Percentiles rank a stretch among this genome's conserved stretches.
Conservation (phyloP, 306 rosid species). For the Cicer chorassanicum region DNA sequence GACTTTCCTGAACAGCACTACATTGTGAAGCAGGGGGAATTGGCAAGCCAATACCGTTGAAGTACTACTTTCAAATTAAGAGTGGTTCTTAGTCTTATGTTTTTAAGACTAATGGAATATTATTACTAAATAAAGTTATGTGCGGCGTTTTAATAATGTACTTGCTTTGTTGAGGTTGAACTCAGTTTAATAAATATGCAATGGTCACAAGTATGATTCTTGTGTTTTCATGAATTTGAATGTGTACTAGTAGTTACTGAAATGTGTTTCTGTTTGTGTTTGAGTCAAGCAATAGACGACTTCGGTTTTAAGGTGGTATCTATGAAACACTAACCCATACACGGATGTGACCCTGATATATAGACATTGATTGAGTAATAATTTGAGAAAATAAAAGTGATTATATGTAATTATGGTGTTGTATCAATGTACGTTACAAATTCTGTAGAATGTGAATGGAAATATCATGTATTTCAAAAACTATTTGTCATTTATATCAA, state of each 20-base stretch:
- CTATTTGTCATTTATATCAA: neutral
- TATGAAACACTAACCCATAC: too few species aligned
- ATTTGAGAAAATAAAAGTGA: too few species aligned
- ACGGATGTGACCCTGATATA: too few species aligned
- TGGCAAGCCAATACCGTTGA: conserved; percentile 88
- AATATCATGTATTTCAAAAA: too few species aligned
- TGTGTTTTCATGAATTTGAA: conserved; percentile 19
- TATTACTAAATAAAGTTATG: conserved; percentile 28
- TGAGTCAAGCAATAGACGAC: neutral
- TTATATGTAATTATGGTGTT: too few species aligned
- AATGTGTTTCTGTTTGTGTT: neutral
- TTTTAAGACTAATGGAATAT: conserved; percentile 26
- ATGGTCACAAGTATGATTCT: conserved; percentile 12
- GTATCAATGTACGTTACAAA: too few species aligned
- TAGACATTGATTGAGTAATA: too few species aligned
- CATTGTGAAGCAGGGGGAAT: conserved; percentile 89
- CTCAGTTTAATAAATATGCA: conserved; percentile 31
- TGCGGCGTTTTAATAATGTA: conserved; percentile 19
- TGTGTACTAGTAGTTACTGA: neutral
- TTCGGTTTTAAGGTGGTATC: too few species aligned
- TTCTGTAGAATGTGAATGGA: neutral
- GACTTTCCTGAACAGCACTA: conserved; percentile 87
- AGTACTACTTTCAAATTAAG: neutral
- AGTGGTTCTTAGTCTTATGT: conserved; percentile 23
- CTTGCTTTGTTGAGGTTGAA: conserved; percentile 28